Evolutionary conservation across 2,329 filamentous ascomycete genomes (phyloP).

Genomic region (Aspergillus novoparasiticus): DNA sequence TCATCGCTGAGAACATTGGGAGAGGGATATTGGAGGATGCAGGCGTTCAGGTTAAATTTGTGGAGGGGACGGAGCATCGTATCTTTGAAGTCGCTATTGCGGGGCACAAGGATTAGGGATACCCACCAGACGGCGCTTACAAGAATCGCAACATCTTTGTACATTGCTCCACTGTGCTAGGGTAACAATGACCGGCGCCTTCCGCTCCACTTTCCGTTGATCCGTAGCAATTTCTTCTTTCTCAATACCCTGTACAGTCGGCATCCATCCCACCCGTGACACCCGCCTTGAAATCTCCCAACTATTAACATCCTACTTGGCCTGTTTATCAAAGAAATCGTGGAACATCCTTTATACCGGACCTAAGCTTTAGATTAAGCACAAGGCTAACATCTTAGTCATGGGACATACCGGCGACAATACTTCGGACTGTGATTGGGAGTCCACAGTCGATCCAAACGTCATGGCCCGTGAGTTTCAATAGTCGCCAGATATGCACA

Average conservation of each 20-base stretch:
- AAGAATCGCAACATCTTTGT: not conserved
- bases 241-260: too few species aligned
- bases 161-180: not conserved
- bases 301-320: not conserved
- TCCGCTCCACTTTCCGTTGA: not conserved
- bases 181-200: not conserved
- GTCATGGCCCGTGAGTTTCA: not conserved
- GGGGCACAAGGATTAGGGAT: conserved; percentile 5
- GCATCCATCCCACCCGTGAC: too few species aligned
- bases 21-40: not conserved
- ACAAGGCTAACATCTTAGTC: not conserved
- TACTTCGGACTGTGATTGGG: not conserved
- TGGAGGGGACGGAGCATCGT: conserved; percentile 23
- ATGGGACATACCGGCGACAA: not conserved
- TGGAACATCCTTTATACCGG: not conserved
- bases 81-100: conserved; percentile 18
- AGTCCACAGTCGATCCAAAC: not conserved
- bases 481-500: not conserved
- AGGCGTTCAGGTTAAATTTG: conserved; percentile 27
- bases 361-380: not conserved
- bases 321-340: not conserved
- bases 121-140: not conserved
- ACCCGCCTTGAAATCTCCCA: too few species aligned
- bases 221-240: not conserved
- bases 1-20: too few species aligned